Base-by-base conservation (phyloP, 345 rosid species). In the Dipteronia sinensis region DNA sequence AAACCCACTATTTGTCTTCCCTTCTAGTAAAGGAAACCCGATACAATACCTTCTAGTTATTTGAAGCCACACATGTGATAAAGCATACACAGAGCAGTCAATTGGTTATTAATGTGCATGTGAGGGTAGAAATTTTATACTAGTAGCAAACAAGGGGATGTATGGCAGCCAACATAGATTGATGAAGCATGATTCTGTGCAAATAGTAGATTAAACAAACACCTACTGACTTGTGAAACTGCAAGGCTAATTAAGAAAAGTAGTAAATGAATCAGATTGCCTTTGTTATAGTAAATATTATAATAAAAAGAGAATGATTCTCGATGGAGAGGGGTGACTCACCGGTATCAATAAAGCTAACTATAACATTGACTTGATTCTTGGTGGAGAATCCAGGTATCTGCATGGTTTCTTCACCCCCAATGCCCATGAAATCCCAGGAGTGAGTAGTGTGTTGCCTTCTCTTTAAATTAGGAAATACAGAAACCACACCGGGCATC, bases 351-450 rank as follows among this genome's bases (percentile, higher is more conserved):
- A 88, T 86, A 58, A 88, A 86, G 67, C 91, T 89, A 59, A 88
- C 76, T 7, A 86, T 76, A 58, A 86, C 81, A 69, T 86, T 84
- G 67, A 81, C 85, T 83, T 88, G 89, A 80, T 80, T 88, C 78
- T 73, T 84, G 49, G 90, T 85, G 56, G 88, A 88, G 81, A 85
- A 74, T 7, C 91, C 91, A 3, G 86, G 89, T 55, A 88, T 84
- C 73, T 86, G 87, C 84, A 79, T 81, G 55, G 89, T 84, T 78
- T 84, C 87, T 61, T 86, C 85, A 7, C 83, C 91, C 12, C 61
- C 10, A 51, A 88, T 83, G 47, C 91, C 91, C 85, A 88, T 84
- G 83, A 88, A 88, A 81, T 88, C 91, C 91, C 91, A 88, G 3
- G 91, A 88, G 77, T 83, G 91, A 59, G 91, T 88, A 10, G 91